These are phyloP conservation scores for Neopestalotiopsis sp. DNA, from an alignment of 2,329 filamentous ascomycete species.

Conservation along the genomic window DNA sequence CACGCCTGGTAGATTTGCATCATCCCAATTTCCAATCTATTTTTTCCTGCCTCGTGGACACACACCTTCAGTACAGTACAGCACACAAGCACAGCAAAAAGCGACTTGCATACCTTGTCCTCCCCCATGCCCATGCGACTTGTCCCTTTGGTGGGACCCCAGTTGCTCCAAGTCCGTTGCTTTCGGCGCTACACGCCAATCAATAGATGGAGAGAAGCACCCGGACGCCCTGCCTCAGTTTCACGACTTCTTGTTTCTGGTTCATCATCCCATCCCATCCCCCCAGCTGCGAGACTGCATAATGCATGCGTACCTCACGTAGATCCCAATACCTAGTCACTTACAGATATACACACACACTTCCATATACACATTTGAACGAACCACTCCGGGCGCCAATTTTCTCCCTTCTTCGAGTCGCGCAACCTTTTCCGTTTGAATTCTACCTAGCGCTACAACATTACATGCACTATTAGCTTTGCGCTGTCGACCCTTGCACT, in stretches of 20 bases:
- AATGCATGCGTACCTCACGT: background rate
- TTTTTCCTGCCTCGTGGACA: conserved; percentile 1
- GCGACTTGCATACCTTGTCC: background rate
- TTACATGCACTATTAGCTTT: background rate
- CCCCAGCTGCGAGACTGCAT: background rate
- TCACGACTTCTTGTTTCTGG: background rate
- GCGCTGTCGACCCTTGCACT: conserved; percentile 1
- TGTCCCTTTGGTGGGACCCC: background rate
- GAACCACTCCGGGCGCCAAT: background rate
- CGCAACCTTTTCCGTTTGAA: no score
- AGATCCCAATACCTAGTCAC: background rate
- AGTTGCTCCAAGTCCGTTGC: background rate
- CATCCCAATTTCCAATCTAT: conserved; percentile 1
- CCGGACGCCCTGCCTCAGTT: background rate
- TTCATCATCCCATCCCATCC: background rate
- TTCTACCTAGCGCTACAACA: background rate
- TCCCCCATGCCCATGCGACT: conserved; percentile 1
- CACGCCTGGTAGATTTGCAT: background rate
- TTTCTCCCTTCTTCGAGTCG: background rate
- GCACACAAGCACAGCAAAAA: background rate
- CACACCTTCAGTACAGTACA: background rate
- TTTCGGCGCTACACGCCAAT: background rate
- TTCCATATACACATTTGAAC: background rate
- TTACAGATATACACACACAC: background rate
- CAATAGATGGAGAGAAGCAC: background rate